Base-by-base conservation (phyloP, 441 rosid genomes). In the Jatropha podagrica region DNA sequence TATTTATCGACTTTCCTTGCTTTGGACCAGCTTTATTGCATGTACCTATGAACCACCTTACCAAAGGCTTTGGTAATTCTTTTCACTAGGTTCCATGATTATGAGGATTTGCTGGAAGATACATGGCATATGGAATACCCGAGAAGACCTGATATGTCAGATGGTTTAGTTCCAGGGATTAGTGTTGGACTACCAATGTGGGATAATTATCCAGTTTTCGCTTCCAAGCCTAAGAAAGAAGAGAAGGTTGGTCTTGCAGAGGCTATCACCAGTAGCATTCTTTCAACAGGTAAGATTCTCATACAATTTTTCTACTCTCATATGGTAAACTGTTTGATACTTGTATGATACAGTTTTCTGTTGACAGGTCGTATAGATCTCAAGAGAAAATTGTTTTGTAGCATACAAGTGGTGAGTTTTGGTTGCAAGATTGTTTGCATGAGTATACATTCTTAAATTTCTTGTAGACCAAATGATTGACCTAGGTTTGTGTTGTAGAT, bases 221-320 rank as follows among this genome's bases (percentile, higher is more conserved):
- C 87, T 73, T 62, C 81, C 63, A 93, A 88, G 82, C 91, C 97
- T 46, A 94, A 88, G 86, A 96, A 89, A 80, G 99, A 91, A 88
- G 99, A 96, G 87, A 96, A 91, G 81, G 90, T 94, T 79, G 97
- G 99, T 77, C 93, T 96, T 37, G 98, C 99, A 17, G 96, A 96
- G 87, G 99, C 98, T 70, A 88, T 96, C 79, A 83, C 90, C 46
- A 83, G 87, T 77, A 96, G 98, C 87, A 89, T 96, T 81, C 98
- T 94, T 79, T 92, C 94, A 68, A 85, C 91, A 55, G 98, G 99
- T 94, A 82, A 86, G 77, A 79, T 63, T 78, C 52, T 3, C 17
- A 54, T 69, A 18, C 63, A 59, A 51, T 40, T 65, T 48, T 75
- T 72, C 54, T 81, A 7, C 66, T 65, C 51, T 65, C 44, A 68